Conservation (phyloP, 805 yeast genomes). For the Scheffersomyces amazonensis region DNA sequence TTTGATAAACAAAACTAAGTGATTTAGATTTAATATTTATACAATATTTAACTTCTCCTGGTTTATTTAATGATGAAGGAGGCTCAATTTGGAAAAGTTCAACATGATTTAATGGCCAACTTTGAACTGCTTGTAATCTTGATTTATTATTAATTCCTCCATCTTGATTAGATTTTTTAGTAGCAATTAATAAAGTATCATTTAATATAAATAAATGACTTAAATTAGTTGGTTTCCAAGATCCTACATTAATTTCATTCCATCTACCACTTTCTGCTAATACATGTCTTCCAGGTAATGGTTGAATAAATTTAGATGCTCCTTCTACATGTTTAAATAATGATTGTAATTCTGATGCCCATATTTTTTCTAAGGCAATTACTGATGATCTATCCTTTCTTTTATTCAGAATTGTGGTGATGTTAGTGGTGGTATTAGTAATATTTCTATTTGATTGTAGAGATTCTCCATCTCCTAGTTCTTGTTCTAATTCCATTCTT, state of each 20-base stretch:
- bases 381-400: constrained; percentile 65
- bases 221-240: constrained; percentile 75
- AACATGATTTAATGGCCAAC: constrained; percentile 73
- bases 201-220: constrained; percentile 75
- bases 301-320: constrained; percentile 76
- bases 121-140: constrained; percentile 65
- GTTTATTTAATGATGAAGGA: constrained; percentile 14
- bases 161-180: constrained; percentile 43
- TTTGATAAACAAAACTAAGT: constrained; percentile 54
- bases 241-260: constrained; percentile 82
- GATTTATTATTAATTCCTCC: constrained; percentile 22
- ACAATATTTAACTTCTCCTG: constrained; percentile 29
- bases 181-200: constrained; percentile 74
- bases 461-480: constrained; percentile 7
- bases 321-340: constrained; percentile 85
- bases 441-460: background rate
- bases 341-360: constrained; percentile 71
- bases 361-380: constrained; percentile 69
- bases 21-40: constrained; percentile 48
- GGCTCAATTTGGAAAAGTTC: constrained; percentile 39
- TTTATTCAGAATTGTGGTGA: constrained; percentile 8
- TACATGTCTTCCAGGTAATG: constrained; percentile 77
- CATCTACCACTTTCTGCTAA: constrained; percentile 78
- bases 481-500: constrained; percentile 46
- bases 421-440: background rate